phyloP scores from a whole-genome alignment of 257 asterid species.

The Cruciata laevipes region DNA sequence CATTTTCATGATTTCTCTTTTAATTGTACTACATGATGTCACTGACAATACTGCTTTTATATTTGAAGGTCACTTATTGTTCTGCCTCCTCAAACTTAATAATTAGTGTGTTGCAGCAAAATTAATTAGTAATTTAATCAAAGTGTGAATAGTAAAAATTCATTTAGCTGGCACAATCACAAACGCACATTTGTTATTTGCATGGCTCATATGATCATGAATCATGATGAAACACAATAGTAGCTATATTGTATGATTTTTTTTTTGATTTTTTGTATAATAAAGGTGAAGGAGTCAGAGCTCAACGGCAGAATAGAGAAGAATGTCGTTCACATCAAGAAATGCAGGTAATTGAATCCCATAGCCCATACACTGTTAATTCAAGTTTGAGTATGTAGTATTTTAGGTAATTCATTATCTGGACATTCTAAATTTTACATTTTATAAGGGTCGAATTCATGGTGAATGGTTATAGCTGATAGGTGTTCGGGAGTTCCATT shows the following conservation, averaged over 20 bases:
- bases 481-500: too few species aligned
- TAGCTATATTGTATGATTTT: background rate
- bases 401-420: too few species aligned
- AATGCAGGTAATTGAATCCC: conserved; percentile 64
- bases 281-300: conserved; percentile 71
- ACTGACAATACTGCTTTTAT: background rate
- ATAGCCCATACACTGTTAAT: too few species aligned
- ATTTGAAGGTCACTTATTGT: background rate
- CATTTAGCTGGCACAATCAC: background rate
- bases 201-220: background rate
- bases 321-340: conserved; percentile 66
- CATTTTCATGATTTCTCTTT: background rate
- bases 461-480: too few species aligned
- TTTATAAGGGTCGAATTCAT: too few species aligned
- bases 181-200: background rate
- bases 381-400: too few species aligned
- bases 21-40: background rate
- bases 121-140: background rate
- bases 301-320: conserved; percentile 56
- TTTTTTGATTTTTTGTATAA: background rate
- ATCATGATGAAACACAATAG: background rate
- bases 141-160: background rate
- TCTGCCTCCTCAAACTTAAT: background rate
- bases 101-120: background rate
- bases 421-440: too few species aligned